A percentile compares a stretch with the other conserved stretches of the same genome.
phyloP scores from a whole-genome alignment of 768 basidiomycete species.

The Lactarius trivialis region DNA sequence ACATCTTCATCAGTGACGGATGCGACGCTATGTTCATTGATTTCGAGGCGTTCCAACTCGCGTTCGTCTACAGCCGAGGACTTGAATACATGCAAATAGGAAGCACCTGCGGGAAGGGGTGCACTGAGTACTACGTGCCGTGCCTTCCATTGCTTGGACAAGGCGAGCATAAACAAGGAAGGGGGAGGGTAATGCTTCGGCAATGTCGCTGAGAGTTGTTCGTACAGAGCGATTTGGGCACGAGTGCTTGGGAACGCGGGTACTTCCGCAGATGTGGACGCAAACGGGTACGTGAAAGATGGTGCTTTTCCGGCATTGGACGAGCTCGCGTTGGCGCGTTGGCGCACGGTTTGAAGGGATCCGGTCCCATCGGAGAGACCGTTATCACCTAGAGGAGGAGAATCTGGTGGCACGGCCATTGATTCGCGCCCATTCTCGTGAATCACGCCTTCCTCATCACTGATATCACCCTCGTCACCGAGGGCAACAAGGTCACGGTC shows the following conservation, averaged over 20 bases:
- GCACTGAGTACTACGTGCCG: slow-evolving; percentile 52
- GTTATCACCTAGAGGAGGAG: background rate
- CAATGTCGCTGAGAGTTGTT: slow-evolving; percentile 46
- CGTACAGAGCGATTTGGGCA: slow-evolving; percentile 45
- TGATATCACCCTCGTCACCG: slow-evolving; percentile 36
- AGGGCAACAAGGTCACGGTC: slow-evolving; percentile 31
- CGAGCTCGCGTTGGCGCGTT: slow-evolving; percentile 3
- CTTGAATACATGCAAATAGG: slow-evolving; percentile 72
- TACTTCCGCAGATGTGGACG: slow-evolving; percentile 25
- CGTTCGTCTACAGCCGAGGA: slow-evolving; percentile 48
- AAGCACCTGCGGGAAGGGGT: slow-evolving; percentile 35
- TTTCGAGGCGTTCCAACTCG: slow-evolving; percentile 69
- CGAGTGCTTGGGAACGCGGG: slow-evolving; percentile 62
- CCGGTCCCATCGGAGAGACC: background rate
- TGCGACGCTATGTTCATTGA: slow-evolving; percentile 70
- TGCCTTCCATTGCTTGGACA: slow-evolving; percentile 66
- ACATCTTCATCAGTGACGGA: slow-evolving; percentile 58
- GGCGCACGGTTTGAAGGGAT: slow-evolving; percentile 10
- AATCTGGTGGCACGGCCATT: background rate
- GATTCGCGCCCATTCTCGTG: slow-evolving; percentile 2
- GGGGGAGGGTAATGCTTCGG: slow-evolving; percentile 65
- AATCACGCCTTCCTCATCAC: slow-evolving; percentile 16
- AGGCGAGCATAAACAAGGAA: slow-evolving; percentile 61
- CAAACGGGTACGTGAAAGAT: slow-evolving; percentile 15
- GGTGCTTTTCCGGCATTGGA: background rate